Conservation (phyloP, 805 yeast genomes). For the Saccharomycopsis sp. region DNA sequence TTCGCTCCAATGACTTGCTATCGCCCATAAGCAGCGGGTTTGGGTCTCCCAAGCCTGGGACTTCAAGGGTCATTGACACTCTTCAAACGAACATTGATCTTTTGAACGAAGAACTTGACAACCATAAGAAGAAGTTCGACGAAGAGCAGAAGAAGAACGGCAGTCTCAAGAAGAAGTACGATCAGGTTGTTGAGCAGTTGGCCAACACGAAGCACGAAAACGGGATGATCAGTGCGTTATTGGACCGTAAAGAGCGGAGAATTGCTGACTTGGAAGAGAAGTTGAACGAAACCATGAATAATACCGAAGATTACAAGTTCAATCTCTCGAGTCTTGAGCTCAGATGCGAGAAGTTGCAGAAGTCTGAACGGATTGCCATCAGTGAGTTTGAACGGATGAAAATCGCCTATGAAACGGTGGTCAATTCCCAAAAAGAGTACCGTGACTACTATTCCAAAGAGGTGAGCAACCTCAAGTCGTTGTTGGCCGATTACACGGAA, state of each 20-base stretch:
- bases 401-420: constrained; percentile 51
- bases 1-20: neutral
- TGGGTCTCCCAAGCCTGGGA: constrained; percentile 20
- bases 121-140: constrained; percentile 32
- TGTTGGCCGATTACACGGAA: constrained; percentile 34
- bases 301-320: constrained; percentile 42
- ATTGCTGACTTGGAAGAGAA: constrained; percentile 60
- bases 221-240: constrained; percentile 61
- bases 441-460: constrained; percentile 42
- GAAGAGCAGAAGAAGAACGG: constrained; percentile 51
- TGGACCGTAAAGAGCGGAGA: constrained; percentile 65
- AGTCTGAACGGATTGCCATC: constrained; percentile 36
- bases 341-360: constrained; percentile 43
- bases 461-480: constrained; percentile 32
- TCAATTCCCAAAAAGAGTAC: constrained; percentile 46
- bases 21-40: constrained; percentile 1
- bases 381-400: constrained; percentile 52
- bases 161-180: constrained; percentile 41
- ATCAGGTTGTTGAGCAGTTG: constrained; percentile 52
- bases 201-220: constrained; percentile 72
- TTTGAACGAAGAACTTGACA: constrained; percentile 41
- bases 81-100: constrained; percentile 43
- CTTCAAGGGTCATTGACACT: constrained; percentile 25
- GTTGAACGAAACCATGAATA: constrained; percentile 39
- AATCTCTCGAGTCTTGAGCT: constrained; percentile 45